Percentiles rank a stretch among this genome's conserved stretches.
Conservation (phyloP, 176 grass and related monocot species). For the Aechmea fasciata region DNA sequence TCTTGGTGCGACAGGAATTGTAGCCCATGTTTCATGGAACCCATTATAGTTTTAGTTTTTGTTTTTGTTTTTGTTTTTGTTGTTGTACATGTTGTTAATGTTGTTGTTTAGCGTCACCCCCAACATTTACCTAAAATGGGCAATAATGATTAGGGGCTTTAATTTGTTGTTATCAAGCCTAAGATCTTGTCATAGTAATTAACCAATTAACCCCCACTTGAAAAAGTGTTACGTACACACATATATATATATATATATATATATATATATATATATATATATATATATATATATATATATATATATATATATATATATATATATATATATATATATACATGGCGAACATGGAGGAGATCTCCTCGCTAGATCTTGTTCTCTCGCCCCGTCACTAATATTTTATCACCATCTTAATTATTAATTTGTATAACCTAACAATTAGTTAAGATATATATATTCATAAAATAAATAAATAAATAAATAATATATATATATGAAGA, state of each 20-base stretch:
- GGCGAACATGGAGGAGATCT: constrained; percentile 32
- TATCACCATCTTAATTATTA: constrained; percentile 1
- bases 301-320: no score
- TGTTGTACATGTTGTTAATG: constrained; percentile 5
- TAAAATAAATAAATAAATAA: neutral
- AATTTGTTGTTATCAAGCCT: constrained; percentile 20
- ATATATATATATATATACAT: no score
- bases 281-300: no score
- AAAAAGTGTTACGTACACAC: no score
- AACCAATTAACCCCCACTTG: no score
- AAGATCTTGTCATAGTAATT: no score
- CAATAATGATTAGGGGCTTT: constrained; percentile 51
- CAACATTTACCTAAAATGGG: constrained; percentile 18
- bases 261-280: no score
- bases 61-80: constrained; percentile 10
- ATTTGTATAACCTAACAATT: no score
- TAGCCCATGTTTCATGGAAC: constrained; percentile 16
- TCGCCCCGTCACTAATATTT: constrained; percentile 21
- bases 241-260: no score
- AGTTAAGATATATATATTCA: no score
- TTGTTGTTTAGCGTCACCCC: neutral
- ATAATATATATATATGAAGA: neutral
- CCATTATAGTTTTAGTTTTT: no score
- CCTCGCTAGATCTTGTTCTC: constrained; percentile 53
- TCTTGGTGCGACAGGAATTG: neutral